A percentile compares a stretch with the other conserved stretches of the same genome.
phyloP scores from a whole-genome alignment of 2,329 filamentous ascomycete genomes.

The Neophaeococcomyces aloes region DNA sequence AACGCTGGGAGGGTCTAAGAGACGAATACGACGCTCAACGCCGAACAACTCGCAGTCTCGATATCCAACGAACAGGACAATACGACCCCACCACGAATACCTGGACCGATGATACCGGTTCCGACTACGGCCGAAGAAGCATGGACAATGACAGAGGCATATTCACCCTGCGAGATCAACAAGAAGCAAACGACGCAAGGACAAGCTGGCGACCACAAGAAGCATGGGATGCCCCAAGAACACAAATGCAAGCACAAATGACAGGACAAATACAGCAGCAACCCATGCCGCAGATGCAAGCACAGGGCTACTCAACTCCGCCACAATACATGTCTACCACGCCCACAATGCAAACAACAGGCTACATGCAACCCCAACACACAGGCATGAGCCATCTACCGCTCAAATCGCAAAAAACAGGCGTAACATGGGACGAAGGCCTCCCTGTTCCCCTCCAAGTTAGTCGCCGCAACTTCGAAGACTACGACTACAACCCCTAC shows the following conservation, averaged over 20 bases:
- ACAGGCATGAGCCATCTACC: constrained; percentile 9
- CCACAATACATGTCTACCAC: background rate
- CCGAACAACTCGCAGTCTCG: constrained; percentile 15
- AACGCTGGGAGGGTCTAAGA: constrained; percentile 20
- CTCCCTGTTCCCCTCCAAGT: constrained; percentile 17
- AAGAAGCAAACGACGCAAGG: constrained; percentile 20
- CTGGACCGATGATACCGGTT: background rate
- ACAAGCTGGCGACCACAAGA: constrained; percentile 21
- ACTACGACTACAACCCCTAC: constrained; percentile 11
- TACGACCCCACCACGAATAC: constrained; percentile 4
- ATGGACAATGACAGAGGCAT: constrained; percentile 13
- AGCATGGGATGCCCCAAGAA: constrained; percentile 10
- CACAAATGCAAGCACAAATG: constrained; percentile 13
- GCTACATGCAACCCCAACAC: background rate
- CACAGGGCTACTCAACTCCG: too few relatives aligned
- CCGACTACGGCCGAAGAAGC: background rate
- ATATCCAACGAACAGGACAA: constrained; percentile 18
- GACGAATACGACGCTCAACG: constrained; percentile 21
- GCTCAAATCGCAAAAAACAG: constrained; percentile 13
- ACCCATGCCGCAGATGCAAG: constrained; percentile 4
- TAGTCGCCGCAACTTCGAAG: constrained; percentile 16
- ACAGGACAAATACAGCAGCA: constrained; percentile 3
- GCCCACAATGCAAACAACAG: background rate
- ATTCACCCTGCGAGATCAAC: constrained; percentile 19
- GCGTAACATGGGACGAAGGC: constrained; percentile 19